Conservation (phyloP, 1,284 basidiomycete species). For the Meira nashicola region DNA sequence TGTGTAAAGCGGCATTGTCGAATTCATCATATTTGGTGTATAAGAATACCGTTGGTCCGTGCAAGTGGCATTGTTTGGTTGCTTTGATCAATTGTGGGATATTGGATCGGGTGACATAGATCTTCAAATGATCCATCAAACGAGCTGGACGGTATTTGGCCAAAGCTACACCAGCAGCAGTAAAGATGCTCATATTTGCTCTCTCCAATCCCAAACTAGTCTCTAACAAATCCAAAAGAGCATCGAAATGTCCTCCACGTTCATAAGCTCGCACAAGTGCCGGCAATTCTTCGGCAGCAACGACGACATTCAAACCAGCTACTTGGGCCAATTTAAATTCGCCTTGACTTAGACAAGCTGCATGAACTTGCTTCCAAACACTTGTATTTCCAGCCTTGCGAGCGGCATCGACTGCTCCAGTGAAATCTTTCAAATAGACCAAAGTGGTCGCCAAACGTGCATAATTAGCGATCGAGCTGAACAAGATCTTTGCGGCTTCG, state of each 20-base stretch:
- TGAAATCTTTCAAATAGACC: conserved; percentile 97
- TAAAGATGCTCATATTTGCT: conserved; percentile 80
- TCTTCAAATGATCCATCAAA: conserved; percentile 98
- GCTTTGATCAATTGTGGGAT: conserved; percentile 92
- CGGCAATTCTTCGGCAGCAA: conserved; percentile 75
- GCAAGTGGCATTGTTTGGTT: conserved; percentile 91
- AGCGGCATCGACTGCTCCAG: conserved; percentile 95
- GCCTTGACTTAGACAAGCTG: conserved; percentile 92
- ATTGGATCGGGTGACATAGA: conserved; percentile 96
- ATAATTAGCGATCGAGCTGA: conserved; percentile 97
- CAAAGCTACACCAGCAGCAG: conserved; percentile 87
- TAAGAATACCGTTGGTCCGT: conserved; percentile 95
- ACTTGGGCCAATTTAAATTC: conserved; percentile 98
- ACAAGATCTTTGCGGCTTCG: conserved; percentile 90
- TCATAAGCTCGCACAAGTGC: conserved; percentile 82
- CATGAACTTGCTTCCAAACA: conserved; percentile 99
- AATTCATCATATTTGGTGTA: conserved; percentile 98
- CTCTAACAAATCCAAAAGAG: conserved; percentile 84
- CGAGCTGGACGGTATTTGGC: conserved; percentile 95
- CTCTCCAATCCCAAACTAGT: conserved; percentile 87
- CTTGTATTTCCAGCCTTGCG: conserved; percentile 97
- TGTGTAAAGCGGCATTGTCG: conserved; percentile 90
- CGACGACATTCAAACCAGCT: conserved; percentile 53
- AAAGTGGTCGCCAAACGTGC: conserved; percentile 94
- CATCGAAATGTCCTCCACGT: conserved; percentile 85